A percentile compares a stretch with the other conserved stretches of the same genome.
Conservation (phyloP, 805 yeast species). For the Ogataea pini region DNA sequence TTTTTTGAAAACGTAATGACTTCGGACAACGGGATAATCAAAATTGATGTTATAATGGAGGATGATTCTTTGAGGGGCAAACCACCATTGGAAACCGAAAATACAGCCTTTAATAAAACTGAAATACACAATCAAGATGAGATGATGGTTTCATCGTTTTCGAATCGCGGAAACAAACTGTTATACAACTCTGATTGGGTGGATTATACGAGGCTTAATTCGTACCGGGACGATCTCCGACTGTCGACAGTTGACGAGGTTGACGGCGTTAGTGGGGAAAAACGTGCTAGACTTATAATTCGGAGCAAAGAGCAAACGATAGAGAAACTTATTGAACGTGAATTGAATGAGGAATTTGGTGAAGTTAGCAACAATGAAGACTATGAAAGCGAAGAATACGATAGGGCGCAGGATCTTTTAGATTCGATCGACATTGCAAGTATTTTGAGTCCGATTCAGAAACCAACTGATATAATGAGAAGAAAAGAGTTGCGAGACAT, state of each 20-base stretch:
- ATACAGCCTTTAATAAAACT: conserved; percentile 10
- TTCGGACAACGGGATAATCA: conserved; percentile 10
- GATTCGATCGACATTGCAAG: conserved; percentile 52
- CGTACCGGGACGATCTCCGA: conserved; percentile 25
- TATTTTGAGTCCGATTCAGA: conserved; percentile 73
- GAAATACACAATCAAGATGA: conserved; percentile 18
- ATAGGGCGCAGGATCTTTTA: conserved; percentile 44
- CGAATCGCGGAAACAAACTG: conserved; percentile 37
- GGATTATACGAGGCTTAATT: conserved; percentile 26
- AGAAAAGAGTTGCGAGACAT: conserved; percentile 72
- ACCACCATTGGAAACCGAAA: conserved; percentile 21
- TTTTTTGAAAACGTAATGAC: neutral
- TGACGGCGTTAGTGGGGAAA: conserved; percentile 20
- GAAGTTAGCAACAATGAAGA: conserved; percentile 19
- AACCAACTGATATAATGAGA: conserved; percentile 74
- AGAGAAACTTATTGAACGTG: conserved; percentile 28
- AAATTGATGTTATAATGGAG: conserved; percentile 14
- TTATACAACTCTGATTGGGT: conserved; percentile 27
- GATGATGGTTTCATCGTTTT: conserved; percentile 20
- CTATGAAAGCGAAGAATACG: conserved; percentile 24
- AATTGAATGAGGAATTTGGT: conserved; percentile 34
- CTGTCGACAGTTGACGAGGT: conserved; percentile 22
- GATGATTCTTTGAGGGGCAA: conserved; percentile 31
- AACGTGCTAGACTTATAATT: conserved; percentile 27
- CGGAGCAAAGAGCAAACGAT: conserved; percentile 28